Evolutionary conservation across 2,329 filamentous ascomycete genomes (phyloP), one percentile per base, ranked within the genome.

Genomic region (Whalleya microplaca): DNA sequence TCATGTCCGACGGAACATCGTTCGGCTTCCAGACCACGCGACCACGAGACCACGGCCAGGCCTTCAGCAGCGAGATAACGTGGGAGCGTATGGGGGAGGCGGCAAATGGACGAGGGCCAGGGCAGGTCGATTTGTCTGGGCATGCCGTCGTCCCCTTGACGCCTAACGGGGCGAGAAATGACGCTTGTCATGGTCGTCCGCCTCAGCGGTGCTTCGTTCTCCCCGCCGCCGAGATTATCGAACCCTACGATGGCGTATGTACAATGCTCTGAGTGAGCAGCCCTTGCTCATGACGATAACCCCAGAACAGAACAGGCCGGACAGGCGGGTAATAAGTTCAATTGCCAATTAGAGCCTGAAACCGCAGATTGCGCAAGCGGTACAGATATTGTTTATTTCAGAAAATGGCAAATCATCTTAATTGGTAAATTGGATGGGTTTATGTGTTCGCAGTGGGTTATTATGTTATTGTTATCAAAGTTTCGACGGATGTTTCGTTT

Each of bases 281-380:
- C n/a, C 23, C 23, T 9, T 27, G 23, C 9, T 27, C 32, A 37
- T 37, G 32, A 16, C 14, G 32, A 37, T 37, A 37, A 16, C 10
- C 32, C 32, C 10, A 14, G 32, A 29, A n/a, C n/a, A n/a, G n/a
- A n/a, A 27, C 23, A 9, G 23, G 4, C 23, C 9, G 23, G 23
- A 27, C 23, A n/a, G 23, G 23, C 23, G 23, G 23, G 9, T 37
- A 14, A 14, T 37, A 16, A 37, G 32, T 12, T 37, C 6, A 14
- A 37, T 12, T 37, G 32, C 5, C 32, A 37, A 37, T 37, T 37
- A 37, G 32, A 49, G 37, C 54, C 51, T 54, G 56, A 48, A 21
- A 51, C n/a, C 46, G 40, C 18, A 61, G 21, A 62, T 59, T 55
- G 52, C 51, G 47, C 41, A 44, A 55, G 12, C 41, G 48, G 27